Base-by-base conservation (phyloP, 257 asterid genomes). In the Scutellaria baicalensis region DNA sequence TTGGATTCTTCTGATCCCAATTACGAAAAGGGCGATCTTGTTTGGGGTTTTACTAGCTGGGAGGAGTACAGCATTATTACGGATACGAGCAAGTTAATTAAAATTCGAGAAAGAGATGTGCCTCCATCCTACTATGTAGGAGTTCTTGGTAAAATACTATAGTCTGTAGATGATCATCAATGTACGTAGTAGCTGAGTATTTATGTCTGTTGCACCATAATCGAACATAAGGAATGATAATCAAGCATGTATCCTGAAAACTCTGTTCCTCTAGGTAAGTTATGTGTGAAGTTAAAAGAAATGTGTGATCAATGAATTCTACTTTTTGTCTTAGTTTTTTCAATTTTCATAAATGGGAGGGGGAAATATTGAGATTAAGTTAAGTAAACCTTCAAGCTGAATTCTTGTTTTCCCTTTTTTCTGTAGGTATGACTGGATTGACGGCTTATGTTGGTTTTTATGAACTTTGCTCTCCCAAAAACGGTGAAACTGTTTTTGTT, bases 71-170 rank as follows among this genome's bases (percentile, higher is more conserved):
- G 61, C 48, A 65, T 78, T 4, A 68, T 81, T 17, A 64, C 35
- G 18, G 31, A 36, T 35, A 27, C 79, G 11, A 9, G 7, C 10
- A 3, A 21, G 13, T 56, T 50, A 1, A 69, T 82, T 12, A 82
- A 82, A 44, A 79, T 83, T 64, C 51, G 64, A 21, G 43, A 74
- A 68, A 77, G 72, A 11, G 78, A 77, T 59, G 76, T 83, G 23
- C 85, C 88, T 16, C 92, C 84, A 39, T 86, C 89, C n/a, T 82
- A 82, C 75, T 86, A 86, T 66, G 67, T 85, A 0, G 89, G 92
- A 66, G 63, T 86, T 33, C 87, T 85, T n/a, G 91, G 91, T 85
- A 59, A 68, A 74, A 63, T 49, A 12, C 8, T 12, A 1, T 11
- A 33, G 1, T 47, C 42, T 27, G 33, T 27, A 27, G 33, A 27